Evolutionary conservation across 2,329 filamentous ascomycete species (phyloP).

Genomic region (Hortaea werneckii): DNA sequence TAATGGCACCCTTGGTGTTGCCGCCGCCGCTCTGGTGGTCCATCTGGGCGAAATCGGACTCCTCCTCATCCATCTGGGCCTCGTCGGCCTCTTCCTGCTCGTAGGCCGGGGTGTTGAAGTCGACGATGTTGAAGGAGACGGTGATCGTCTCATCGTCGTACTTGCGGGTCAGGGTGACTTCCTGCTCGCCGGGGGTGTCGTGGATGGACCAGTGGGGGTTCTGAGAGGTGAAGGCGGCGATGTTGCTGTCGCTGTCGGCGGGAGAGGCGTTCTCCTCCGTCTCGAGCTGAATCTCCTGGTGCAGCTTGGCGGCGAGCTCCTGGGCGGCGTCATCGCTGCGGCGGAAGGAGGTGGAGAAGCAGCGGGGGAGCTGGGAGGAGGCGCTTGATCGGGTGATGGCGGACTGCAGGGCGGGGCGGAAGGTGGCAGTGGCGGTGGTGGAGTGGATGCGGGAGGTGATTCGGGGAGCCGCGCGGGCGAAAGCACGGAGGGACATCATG

Average conservation of each 20-base stretch:
- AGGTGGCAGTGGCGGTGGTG: slow-evolving; percentile 26
- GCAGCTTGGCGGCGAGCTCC: slow-evolving; percentile 77
- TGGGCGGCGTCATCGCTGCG: slow-evolving; percentile 49
- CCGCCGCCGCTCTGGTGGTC: slow-evolving; percentile 45
- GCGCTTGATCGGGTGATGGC: slow-evolving; percentile 8
- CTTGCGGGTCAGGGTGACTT: slow-evolving; percentile 71
- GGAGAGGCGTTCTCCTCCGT: slow-evolving; percentile 51
- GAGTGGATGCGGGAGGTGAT: slow-evolving; percentile 31
- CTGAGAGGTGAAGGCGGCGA: slow-evolving; percentile 73
- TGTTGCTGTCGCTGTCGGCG: slow-evolving; percentile 49
- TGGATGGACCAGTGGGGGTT: slow-evolving; percentile 67
- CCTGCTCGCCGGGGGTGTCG: slow-evolving; percentile 75
- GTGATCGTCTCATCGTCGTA: slow-evolving; percentile 83
- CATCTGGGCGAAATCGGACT: slow-evolving; percentile 22
- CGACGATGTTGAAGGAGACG: slow-evolving; percentile 74
- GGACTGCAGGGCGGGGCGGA: slow-evolving; percentile 22
- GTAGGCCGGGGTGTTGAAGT: slow-evolving; percentile 51
- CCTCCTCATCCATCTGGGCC: slow-evolving; percentile 31
- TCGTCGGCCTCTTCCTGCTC: slow-evolving; percentile 45
- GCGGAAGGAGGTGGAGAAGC: slow-evolving; percentile 35
- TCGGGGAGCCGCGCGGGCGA: slow-evolving; percentile 37
- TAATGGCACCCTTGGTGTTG: slow-evolving; percentile 46
- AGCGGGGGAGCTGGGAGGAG: slow-evolving; percentile 15
- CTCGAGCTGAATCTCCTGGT: slow-evolving; percentile 76
- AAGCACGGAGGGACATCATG: slow-evolving; percentile 37